Evolutionary conservation across 2,329 filamentous ascomycete genomes (phyloP).

Genomic region (Scortechinia acanthostroma): DNA sequence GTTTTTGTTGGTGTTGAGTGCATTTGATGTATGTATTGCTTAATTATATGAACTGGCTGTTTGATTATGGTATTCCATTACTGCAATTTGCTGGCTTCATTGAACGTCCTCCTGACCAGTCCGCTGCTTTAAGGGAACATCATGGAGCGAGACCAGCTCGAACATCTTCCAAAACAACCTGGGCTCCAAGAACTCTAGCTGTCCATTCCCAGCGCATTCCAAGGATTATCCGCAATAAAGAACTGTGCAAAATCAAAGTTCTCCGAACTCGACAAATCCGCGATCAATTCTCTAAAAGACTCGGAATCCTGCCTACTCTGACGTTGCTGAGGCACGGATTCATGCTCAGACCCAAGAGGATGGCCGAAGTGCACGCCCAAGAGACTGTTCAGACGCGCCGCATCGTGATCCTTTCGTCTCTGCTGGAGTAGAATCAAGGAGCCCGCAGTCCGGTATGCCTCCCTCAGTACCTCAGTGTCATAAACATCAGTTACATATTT

Average conservation of each 20-base stretch:
- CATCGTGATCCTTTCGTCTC: constrained; percentile 34
- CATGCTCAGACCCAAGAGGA: constrained; percentile 6
- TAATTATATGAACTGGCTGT: too few species aligned
- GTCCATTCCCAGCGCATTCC: not conserved
- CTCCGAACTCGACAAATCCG: constrained; percentile 32
- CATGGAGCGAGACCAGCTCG: too few species aligned
- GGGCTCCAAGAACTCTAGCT: too few species aligned
- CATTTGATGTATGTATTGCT: too few species aligned
- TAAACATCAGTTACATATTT: constrained; percentile 31
- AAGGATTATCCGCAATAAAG: constrained; percentile 9
- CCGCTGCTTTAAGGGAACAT: too few species aligned
- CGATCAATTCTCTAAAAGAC: constrained; percentile 31
- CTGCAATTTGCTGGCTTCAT: too few species aligned
- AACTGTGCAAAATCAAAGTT: constrained; percentile 33
- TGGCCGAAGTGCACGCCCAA: constrained; percentile 22
- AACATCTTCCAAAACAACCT: too few species aligned
- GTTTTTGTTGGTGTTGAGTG: too few species aligned
- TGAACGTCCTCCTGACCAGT: too few species aligned
- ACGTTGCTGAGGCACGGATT: constrained; percentile 1
- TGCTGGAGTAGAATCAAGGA: constrained; percentile 43
- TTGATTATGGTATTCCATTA: too few species aligned
- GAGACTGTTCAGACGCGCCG: constrained; percentile 24
- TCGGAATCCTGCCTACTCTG: constrained; percentile 19
- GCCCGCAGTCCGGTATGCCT: constrained; percentile 44
- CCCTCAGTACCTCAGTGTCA: constrained; percentile 36